These are phyloP conservation scores for Globisporangium solare DNA, from an alignment of 352 stramenopile species.

Conservation along the genomic window DNA sequence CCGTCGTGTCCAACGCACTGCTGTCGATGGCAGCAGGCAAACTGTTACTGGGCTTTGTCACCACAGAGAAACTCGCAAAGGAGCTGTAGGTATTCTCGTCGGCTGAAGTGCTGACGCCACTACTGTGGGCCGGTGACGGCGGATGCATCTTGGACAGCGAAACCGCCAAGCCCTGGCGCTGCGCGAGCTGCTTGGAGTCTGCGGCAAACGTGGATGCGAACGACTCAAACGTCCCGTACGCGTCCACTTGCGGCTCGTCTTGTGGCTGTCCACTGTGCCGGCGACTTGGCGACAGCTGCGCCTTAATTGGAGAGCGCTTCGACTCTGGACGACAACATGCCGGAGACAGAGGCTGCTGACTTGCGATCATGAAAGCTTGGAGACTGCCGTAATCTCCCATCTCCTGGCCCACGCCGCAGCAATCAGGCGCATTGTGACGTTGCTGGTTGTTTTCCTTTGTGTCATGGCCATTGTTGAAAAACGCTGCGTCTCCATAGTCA, in stretches of 20 bases:
- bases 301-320: background rate
- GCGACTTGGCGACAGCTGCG: slow-evolving; percentile 3
- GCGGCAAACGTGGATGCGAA: slow-evolving; percentile 15
- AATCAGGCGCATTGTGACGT: background rate
- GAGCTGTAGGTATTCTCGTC: slow-evolving; percentile 21
- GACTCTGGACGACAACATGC: too few species aligned
- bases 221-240: slow-evolving; percentile 16
- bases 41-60: background rate
- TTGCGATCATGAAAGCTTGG: background rate
- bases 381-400: slow-evolving; percentile 8
- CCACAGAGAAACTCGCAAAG: slow-evolving; percentile 19
- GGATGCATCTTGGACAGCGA: slow-evolving; percentile 11
- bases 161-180: slow-evolving; percentile 5
- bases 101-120: background rate
- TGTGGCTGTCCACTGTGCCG: background rate
- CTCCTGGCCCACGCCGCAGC: background rate
- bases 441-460: slow-evolving; percentile 8
- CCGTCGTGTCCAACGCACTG: background rate
- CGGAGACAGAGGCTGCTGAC: too few species aligned
- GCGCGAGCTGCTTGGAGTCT: slow-evolving; percentile 13
- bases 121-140: background rate
- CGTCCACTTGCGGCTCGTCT: slow-evolving; percentile 1
- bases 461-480: background rate
- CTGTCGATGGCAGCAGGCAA: background rate
- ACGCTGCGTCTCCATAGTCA: slow-evolving; percentile 7